These are phyloP conservation scores for Penicillium fuscoglaucum DNA, from an alignment of 2,329 filamentous ascomycete species.

Conservation along the genomic window DNA sequence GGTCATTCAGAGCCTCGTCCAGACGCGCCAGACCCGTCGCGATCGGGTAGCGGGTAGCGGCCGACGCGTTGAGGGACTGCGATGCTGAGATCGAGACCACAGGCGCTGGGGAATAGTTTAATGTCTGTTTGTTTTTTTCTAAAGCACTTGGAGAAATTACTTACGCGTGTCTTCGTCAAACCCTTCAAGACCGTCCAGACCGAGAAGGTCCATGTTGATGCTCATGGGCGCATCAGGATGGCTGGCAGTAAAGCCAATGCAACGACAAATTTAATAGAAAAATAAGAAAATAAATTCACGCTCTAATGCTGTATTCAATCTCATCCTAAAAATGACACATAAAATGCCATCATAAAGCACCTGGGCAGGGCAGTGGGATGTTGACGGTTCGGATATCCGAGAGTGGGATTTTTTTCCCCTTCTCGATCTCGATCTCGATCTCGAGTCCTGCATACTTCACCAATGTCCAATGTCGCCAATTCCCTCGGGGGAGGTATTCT, in stretches of 20 bases:
- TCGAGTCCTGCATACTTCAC: neutral
- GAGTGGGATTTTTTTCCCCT: neutral
- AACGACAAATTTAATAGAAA: neutral
- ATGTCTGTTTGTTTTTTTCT: neutral
- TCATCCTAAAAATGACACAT: slow-evolving; percentile 1
- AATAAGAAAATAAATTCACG: neutral
- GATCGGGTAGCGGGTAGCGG: slow-evolving; percentile 23
- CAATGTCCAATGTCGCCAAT: neutral
- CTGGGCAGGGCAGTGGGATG: neutral
- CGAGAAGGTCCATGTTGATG: slow-evolving; percentile 33
- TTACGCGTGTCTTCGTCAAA: slow-evolving; percentile 31
- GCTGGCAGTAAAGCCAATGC: slow-evolving; percentile 4
- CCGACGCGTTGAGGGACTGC: slow-evolving; percentile 37
- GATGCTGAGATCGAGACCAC: slow-evolving; percentile 39
- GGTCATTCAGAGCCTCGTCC: slow-evolving; percentile 39
- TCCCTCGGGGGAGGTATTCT: neutral
- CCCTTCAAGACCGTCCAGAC: slow-evolving; percentile 24
- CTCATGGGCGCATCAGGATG: slow-evolving; percentile 23
- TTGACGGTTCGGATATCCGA: slow-evolving; percentile 1
- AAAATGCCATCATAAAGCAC: neutral
- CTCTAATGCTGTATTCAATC: neutral
- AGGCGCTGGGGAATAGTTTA: slow-evolving; percentile 25
- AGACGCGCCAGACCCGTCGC: slow-evolving; percentile 51
- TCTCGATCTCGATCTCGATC: neutral
- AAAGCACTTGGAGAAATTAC: slow-evolving; percentile 3